Percentiles rank a stretch among this genome's conserved stretches.
Evolutionary conservation across 306 rosid species (phyloP).

Genomic region (Fragaria iinumae): DNA sequence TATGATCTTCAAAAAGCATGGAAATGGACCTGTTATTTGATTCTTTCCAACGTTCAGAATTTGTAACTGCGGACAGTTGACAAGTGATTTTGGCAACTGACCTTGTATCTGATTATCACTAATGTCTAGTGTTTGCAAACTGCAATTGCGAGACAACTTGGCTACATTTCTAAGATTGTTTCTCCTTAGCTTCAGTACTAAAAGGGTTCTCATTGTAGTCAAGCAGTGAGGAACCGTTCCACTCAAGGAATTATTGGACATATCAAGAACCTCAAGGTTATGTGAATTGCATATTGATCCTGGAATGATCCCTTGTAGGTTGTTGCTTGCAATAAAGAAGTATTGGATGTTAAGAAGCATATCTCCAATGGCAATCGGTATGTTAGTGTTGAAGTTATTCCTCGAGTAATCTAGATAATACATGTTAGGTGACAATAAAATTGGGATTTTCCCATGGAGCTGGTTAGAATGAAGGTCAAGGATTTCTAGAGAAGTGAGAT

Average conservation of each 20-base stretch:
- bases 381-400: conserved; percentile 25
- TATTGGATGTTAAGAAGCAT: background rate
- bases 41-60: conserved; percentile 44
- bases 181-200: conserved; percentile 18
- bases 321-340: conserved; percentile 24
- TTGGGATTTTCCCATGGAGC: conserved; percentile 24
- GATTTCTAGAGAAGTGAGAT: background rate
- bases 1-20: conserved; percentile 23
- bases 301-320: conserved; percentile 13
- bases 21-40: conserved; percentile 17
- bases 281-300: conserved; percentile 29
- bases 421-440: background rate
- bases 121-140: conserved; percentile 28
- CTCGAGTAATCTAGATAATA: conserved; percentile 28
- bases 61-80: conserved; percentile 23
- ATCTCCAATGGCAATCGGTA: background rate
- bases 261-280: conserved; percentile 24
- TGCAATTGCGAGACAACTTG: background rate
- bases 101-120: conserved; percentile 27
- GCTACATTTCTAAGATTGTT: background rate
- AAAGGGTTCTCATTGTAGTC: background rate
- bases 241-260: conserved; percentile 18
- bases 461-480: conserved; percentile 41
- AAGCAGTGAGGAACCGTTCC: conserved; percentile 20
- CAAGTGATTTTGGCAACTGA: conserved; percentile 30